phyloP scores from a whole-genome alignment of 148 eudicot species.

The Camellia lanceoleosa region DNA sequence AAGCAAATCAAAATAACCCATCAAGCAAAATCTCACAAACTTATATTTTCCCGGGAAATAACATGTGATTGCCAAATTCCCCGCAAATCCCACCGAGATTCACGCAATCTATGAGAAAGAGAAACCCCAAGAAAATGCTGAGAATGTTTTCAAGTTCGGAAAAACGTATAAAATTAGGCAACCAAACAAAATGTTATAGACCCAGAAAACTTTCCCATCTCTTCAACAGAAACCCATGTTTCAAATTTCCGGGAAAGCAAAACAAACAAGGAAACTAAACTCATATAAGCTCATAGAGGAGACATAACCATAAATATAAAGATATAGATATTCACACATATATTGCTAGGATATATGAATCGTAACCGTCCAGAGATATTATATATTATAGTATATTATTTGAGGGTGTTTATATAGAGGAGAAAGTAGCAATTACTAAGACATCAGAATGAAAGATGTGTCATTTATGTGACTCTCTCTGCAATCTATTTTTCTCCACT shows the following conservation, averaged over 20 bases:
- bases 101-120: constrained; percentile 6
- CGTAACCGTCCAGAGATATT: constrained; percentile 10
- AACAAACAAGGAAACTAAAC: not conserved
- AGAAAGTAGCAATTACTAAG: not conserved
- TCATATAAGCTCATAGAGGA: not conserved
- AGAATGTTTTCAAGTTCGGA: not conserved
- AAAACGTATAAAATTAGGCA: not conserved
- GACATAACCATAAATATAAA: not conserved
- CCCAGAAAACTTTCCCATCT: not conserved
- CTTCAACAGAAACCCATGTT: constrained; percentile 13
- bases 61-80: not conserved
- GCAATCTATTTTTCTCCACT: not conserved
- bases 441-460: not conserved
- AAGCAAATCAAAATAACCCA: constrained; percentile 1
- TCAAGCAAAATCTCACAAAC: not conserved
- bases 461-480: not conserved
- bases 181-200: not conserved
- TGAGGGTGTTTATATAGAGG: not conserved
- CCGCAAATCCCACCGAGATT: not conserved
- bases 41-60: not conserved
- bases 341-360: not conserved
- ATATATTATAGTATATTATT: not conserved
- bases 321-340: not conserved
- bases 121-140: constrained; percentile 4
- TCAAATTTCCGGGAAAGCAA: constrained; percentile 4